Percentiles rank a stretch among this genome's conserved stretches.
These are phyloP conservation scores for Gynostemma pentaphyllum DNA, from an alignment of 306 rosid genomes.

Conservation along the genomic window DNA sequence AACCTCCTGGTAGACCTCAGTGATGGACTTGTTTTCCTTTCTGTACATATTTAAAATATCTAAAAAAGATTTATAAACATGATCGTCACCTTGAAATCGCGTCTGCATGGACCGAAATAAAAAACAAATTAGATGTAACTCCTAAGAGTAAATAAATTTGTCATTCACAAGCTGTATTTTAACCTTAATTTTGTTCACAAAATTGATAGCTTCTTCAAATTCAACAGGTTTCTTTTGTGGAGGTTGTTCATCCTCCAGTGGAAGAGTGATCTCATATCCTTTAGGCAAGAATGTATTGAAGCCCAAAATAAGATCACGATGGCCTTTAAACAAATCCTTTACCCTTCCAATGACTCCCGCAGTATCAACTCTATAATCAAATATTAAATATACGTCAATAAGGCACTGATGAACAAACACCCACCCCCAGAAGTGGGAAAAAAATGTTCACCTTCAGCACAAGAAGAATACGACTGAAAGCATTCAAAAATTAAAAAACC, in stretches of 20 bases:
- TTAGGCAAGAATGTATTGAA: conserved; percentile 97
- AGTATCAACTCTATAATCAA: conserved; percentile 74
- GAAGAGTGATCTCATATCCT: conserved; percentile 92
- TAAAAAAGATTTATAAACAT: conserved; percentile 81
- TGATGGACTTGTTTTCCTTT: conserved; percentile 77
- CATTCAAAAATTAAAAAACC: neutral
- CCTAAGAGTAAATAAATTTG: conserved; percentile 17
- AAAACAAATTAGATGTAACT: conserved; percentile 16
- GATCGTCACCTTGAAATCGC: conserved; percentile 88
- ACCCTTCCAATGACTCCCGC: conserved; percentile 90
- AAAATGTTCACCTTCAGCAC: neutral
- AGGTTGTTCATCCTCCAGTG: conserved; percentile 75
- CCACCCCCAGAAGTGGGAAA: neutral
- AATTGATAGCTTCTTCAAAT: conserved; percentile 91
- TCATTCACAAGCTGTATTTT: too few relatives aligned
- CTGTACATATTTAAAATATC: conserved; percentile 96
- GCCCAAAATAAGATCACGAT: conserved; percentile 82
- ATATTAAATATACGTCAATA: conserved; percentile 24
- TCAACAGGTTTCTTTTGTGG: conserved; percentile 78
- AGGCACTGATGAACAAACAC: conserved; percentile 11
- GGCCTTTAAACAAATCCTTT: conserved; percentile 89
- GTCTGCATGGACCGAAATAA: conserved; percentile 39
- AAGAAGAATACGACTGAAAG: neutral
- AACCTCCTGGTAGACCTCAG: conserved; percentile 84
- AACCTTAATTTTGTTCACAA: conserved; percentile 96